Conservation (phyloP, 1,284 basidiomycete genomes). For the Tilletiopsis washingtonensis region DNA sequence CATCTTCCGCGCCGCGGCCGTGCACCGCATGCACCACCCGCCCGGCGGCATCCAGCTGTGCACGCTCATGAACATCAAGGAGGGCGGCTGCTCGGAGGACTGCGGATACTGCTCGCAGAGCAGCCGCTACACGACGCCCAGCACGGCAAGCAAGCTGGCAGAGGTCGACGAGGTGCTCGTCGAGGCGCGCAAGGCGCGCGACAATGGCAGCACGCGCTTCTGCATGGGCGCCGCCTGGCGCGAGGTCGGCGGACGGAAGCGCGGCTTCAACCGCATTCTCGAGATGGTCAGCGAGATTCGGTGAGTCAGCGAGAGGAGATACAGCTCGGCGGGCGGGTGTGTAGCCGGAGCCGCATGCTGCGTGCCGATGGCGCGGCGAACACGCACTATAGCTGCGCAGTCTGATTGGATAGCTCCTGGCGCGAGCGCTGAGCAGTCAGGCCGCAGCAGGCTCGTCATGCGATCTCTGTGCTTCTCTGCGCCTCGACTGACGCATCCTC, state of each 20-base stretch:
- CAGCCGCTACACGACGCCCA: slow-evolving; percentile 78
- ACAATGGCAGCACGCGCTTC: slow-evolving; percentile 90
- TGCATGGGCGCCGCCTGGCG: slow-evolving; percentile 99
- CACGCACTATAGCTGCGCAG: background rate
- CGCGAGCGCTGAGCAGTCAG: too few species aligned
- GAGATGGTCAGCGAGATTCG: slow-evolving; percentile 69
- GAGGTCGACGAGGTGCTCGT: slow-evolving; percentile 79
- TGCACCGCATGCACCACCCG: slow-evolving; percentile 81
- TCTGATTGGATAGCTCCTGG: too few species aligned
- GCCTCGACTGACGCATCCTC: too few species aligned
- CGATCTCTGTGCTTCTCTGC: too few species aligned
- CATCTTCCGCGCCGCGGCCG: slow-evolving; percentile 50
- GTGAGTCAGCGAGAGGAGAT: slow-evolving; percentile 47
- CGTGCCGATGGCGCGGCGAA: background rate
- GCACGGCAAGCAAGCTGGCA: slow-evolving; percentile 79
- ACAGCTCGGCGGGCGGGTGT: too few species aligned
- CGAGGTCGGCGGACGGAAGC: slow-evolving; percentile 84
- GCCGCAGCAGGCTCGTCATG: too few species aligned
- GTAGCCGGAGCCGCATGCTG: too few species aligned
- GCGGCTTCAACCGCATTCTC: slow-evolving; percentile 87
- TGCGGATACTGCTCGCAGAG: slow-evolving; percentile 99
- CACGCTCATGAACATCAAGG: slow-evolving; percentile 98
- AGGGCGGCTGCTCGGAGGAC: slow-evolving; percentile 79
- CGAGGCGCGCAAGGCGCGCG: slow-evolving; percentile 76
- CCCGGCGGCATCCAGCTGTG: slow-evolving; percentile 86